Conservation (phyloP, 495 filamentous ascomycete species). For the Mycothermus thermophilus region DNA sequence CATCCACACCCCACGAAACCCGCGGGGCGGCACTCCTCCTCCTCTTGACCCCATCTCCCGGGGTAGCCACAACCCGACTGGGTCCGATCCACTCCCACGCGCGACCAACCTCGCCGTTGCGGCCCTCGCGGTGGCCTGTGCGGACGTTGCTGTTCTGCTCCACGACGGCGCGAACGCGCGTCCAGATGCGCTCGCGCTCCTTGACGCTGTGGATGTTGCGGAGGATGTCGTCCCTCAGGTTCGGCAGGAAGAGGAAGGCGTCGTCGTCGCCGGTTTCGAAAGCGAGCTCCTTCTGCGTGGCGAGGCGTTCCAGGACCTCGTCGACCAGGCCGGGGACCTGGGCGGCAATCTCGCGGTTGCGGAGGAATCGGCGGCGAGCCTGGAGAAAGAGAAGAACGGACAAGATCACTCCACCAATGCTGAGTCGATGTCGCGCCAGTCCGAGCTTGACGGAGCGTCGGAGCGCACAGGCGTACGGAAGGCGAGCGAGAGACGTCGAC, state of each 20-base stretch:
- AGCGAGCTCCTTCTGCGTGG: constrained; percentile 64
- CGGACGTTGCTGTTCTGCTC: constrained; percentile 90
- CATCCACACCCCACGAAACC: constrained; percentile 31
- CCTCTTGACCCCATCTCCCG: constrained; percentile 29
- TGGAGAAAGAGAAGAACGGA: constrained; percentile 38
- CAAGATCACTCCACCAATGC: constrained; percentile 60
- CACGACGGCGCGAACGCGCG: constrained; percentile 64
- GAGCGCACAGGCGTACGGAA: constrained; percentile 80
- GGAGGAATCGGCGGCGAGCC: constrained; percentile 39
- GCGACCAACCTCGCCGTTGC: constrained; percentile 71
- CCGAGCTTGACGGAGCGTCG: constrained; percentile 79
- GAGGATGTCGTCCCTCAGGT: constrained; percentile 83
- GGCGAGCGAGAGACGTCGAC: constrained; percentile 69
- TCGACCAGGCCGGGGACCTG: constrained; percentile 68
- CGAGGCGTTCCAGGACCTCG: constrained; percentile 67
- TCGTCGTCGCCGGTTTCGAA: constrained; percentile 53
- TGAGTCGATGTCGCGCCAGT: constrained; percentile 88
- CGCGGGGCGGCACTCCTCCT: constrained; percentile 29
- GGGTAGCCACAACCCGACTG: constrained; percentile 24
- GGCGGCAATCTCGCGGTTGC: constrained; percentile 47
- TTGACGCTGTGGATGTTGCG: constrained; percentile 62
- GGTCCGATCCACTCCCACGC: constrained; percentile 96
- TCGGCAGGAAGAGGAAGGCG: constrained; percentile 68
- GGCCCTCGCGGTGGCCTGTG: constrained; percentile 65
- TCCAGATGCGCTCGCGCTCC: constrained; percentile 67